These are phyloP conservation scores for Trifolium repens DNA, from an alignment of 306 rosid genomes.

Conservation along the genomic window DNA sequence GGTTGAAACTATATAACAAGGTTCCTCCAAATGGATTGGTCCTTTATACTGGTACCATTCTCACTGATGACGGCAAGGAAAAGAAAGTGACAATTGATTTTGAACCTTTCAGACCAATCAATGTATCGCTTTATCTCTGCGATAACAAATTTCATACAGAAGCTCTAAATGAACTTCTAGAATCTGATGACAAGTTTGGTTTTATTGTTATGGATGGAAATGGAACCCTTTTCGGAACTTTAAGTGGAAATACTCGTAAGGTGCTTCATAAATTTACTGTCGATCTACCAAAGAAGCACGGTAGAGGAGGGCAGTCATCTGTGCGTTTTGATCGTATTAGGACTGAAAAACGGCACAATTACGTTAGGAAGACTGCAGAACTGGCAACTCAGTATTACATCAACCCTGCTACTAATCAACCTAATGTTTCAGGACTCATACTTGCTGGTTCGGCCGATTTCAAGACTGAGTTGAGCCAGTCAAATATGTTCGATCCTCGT, in stretches of 20 bases:
- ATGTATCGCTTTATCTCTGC: constrained; percentile 82
- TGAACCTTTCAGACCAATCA: constrained; percentile 89
- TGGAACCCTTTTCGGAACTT: constrained; percentile 85
- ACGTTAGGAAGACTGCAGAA: constrained; percentile 86
- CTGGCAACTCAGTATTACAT: constrained; percentile 77
- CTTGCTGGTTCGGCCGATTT: constrained; percentile 94
- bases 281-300: constrained; percentile 87
- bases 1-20: constrained; percentile 81
- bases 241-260: constrained; percentile 86
- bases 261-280: constrained; percentile 85
- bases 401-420: constrained; percentile 88
- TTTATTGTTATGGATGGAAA: constrained; percentile 92
- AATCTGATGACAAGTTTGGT: constrained; percentile 90
- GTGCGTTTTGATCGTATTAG: constrained; percentile 88
- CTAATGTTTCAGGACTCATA: constrained; percentile 85
- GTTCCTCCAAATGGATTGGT: constrained; percentile 93
- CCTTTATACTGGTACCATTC: constrained; percentile 78
- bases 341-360: constrained; percentile 87
- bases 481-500: constrained; percentile 93
- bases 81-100: constrained; percentile 88
- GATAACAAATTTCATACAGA: constrained; percentile 90
- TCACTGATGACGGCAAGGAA: constrained; percentile 90
- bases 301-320: constrained; percentile 96
- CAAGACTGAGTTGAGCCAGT: constrained; percentile 90
- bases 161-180: constrained; percentile 80